A percentile compares a stretch with the other conserved stretches of the same genome.
phyloP scores from a whole-genome alignment of 2,329 filamentous ascomycete genomes.

The Pseudogymnoascus sp. region DNA sequence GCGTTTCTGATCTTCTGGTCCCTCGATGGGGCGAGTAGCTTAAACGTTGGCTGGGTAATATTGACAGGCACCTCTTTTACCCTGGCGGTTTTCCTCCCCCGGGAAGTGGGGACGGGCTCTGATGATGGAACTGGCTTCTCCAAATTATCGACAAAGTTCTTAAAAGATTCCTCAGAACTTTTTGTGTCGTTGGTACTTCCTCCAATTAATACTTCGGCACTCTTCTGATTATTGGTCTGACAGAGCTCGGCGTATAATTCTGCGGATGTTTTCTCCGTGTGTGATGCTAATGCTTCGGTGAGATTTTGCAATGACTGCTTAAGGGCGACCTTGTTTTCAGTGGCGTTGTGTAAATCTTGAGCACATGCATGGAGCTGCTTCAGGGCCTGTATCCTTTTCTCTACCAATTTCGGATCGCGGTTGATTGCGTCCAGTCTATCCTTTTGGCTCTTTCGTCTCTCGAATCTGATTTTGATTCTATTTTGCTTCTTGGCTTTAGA shows the following conservation, averaged over 20 bases:
- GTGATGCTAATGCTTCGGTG: not conserved
- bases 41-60: constrained; percentile 2
- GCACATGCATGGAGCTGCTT: not conserved
- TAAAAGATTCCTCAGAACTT: not conserved
- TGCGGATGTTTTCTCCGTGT: not conserved
- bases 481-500: constrained; percentile 7
- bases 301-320: not conserved
- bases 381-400: not conserved
- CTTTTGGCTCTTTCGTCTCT: constrained; percentile 1
- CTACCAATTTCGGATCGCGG: not conserved
- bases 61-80: not conserved
- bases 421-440: constrained; percentile 3
- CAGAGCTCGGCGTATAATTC: constrained; percentile 7
- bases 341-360: constrained; percentile 4
- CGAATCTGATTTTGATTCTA: constrained; percentile 5
- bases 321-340: constrained; percentile 1
- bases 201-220: not conserved
- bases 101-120: not conserved
- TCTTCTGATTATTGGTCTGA: not conserved
- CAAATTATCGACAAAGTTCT: not conserved
- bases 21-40: not conserved
- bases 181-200: not conserved
- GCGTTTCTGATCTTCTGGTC: not conserved
- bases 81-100: not conserved
- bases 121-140: not conserved